These are phyloP conservation scores for Porcisia deanei DNA, from an alignment of 208 protist genomes.

Conservation along the genomic window DNA sequence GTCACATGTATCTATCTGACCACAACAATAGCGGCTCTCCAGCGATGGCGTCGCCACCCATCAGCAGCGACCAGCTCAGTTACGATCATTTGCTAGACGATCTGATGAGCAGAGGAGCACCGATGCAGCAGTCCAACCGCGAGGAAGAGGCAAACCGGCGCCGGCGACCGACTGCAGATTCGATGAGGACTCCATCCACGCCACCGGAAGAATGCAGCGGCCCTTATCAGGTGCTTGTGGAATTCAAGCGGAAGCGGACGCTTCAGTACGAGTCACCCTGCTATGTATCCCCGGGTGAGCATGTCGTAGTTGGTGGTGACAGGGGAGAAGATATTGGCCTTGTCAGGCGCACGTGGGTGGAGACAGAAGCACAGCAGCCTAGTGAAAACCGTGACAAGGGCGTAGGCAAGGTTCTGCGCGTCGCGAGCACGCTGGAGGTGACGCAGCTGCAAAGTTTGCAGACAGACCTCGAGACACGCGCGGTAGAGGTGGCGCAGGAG, in stretches of 20 bases:
- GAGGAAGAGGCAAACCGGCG: conserved; percentile 47
- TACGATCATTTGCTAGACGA: conserved; percentile 65
- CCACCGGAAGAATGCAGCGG: conserved; percentile 54
- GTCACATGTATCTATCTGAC: conserved; percentile 33
- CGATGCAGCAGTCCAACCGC: conserved; percentile 28
- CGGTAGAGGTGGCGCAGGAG: conserved; percentile 83
- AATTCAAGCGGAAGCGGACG: conserved; percentile 89
- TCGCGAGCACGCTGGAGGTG: conserved; percentile 81
- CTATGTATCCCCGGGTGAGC: conserved; percentile 83
- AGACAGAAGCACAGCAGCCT: conserved; percentile 23
- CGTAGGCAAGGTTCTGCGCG: conserved; percentile 77
- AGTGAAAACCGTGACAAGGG: conserved; percentile 46
- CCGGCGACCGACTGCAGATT: conserved; percentile 56
- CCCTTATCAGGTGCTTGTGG: conserved; percentile 89
- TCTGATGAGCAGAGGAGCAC: conserved; percentile 24
- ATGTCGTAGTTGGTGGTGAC: conserved; percentile 90
- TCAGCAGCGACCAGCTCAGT: conserved; percentile 46
- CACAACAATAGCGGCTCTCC: conserved; percentile 49
- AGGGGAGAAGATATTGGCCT: conserved; percentile 92
- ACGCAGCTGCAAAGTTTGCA: conserved; percentile 87
- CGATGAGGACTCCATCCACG: conserved; percentile 39
- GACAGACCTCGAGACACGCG: conserved; percentile 84
- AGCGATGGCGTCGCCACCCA: conserved; percentile 55
- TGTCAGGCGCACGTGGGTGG: conserved; percentile 75
- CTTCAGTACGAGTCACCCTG: conserved; percentile 81